Evolutionary conservation across 2,329 filamentous ascomycete genomes (phyloP), one percentile per base, ranked within the genome.

Genomic region (Lecanicillium sp.): DNA sequence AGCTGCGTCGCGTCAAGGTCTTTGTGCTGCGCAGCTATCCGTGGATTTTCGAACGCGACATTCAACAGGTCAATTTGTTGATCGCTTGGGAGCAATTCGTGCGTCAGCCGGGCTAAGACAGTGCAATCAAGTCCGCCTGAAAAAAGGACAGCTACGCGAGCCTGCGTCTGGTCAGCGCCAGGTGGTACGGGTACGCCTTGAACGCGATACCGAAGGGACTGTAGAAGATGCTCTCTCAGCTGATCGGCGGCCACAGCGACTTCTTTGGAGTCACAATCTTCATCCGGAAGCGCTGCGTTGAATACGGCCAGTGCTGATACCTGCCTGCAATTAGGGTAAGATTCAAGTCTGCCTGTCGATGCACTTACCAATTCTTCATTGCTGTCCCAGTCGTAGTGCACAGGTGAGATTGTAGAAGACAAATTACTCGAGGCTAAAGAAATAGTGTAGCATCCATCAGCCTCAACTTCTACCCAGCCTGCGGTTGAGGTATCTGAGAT

Each of bases 51-150:
- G 59, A 98, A 98, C 0, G 91, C 93, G 38, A 98, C 91, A 56
- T 98, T 98, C 54, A 98, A 76, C 8, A 98, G 73, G 60, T 97
- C 93, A 52, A 98, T 83, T 1, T 77, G 71, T 58, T 94, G 83
- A 4, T 74, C 66, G 0, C 61, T 12, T 0, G 87, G 86, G 2
- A 97, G 62, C 2, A 94, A 66, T 11, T 95, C 85, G 61, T 95
- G 87, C 10, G 79, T 74, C 20, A 97, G 67, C 36, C 90, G 80
- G 19, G 91, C 91, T 41, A 98, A 73, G 1, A 96, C 73, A 0
- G 90, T 91, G 62, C 93, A 97, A 64, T 98, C 93, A 6, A 98
- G 76, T 0, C 93, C 93, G 2, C 93, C 93, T 0, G 93, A 98
- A 64, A 97, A 98, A 0, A 98, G 72, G 1, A 98, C 74, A 1